Percentiles rank a stretch among this genome's conserved stretches.
Conservation (phyloP, 345 rosid genomes). For the Camelina hispida region DNA sequence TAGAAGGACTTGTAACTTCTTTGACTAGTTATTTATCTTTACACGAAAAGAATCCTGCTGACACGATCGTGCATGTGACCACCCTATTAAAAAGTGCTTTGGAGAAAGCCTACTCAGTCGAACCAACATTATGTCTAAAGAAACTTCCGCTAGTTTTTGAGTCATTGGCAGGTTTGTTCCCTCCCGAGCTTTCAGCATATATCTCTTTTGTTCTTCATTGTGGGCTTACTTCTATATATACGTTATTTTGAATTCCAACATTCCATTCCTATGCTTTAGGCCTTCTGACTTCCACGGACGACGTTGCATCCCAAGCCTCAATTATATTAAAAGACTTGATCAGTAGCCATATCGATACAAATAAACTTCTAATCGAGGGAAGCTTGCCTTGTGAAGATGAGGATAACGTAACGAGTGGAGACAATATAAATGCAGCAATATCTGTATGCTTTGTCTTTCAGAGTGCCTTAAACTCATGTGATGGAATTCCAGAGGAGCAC, state of each 20-base stretch:
- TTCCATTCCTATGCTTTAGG: conserved; percentile 51
- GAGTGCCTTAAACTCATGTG: conserved; percentile 50
- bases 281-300: conserved; percentile 60
- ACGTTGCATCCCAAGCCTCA: conserved; percentile 65
- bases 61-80: conserved; percentile 62
- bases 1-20: conserved; percentile 55
- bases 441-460: conserved; percentile 63
- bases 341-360: conserved; percentile 48
- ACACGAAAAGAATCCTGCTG: conserved; percentile 61
- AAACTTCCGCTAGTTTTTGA: conserved; percentile 58
- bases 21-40: conserved; percentile 63
- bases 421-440: conserved; percentile 55
- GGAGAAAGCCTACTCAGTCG: conserved; percentile 54
- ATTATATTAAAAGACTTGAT: conserved; percentile 67
- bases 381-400: conserved; percentile 49
- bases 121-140: conserved; percentile 52
- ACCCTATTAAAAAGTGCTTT: conserved; percentile 57
- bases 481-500: conserved; percentile 63
- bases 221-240: conserved; percentile 11
- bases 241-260: neutral
- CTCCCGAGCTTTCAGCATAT: neutral
- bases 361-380: conserved; percentile 41
- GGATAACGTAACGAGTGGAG: conserved; percentile 46
- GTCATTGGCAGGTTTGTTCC: conserved; percentile 62
- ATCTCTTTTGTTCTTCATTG: conserved; percentile 12